A percentile compares a stretch with the other conserved stretches of the same genome.
These are phyloP conservation scores for Candida manassasensis DNA, from an alignment of 805 yeast species.

Conservation along the genomic window DNA sequence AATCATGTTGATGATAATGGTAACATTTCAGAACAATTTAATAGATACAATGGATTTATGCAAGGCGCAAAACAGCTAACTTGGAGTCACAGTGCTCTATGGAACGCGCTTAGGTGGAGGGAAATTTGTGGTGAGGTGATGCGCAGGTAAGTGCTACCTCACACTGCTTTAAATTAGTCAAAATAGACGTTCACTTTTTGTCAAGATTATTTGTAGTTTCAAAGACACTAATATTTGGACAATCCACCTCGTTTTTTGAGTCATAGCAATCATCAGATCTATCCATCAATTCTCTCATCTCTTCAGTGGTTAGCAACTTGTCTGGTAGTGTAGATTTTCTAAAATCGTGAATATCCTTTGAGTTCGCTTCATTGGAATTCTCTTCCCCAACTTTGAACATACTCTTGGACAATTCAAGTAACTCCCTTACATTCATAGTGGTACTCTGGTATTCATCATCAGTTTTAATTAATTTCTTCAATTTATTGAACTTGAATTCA, in stretches of 20 bases:
- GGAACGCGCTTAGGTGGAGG: conserved; percentile 68
- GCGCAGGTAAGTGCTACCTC: no score
- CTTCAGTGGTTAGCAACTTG: conserved; percentile 25
- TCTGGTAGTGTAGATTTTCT: not conserved
- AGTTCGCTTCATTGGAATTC: conserved; percentile 4
- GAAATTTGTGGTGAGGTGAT: conserved; percentile 18
- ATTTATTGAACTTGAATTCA: conserved; percentile 27
- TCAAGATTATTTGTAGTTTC: conserved; percentile 37
- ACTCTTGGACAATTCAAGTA: conserved; percentile 18
- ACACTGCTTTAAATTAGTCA: no score
- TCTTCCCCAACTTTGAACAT: conserved; percentile 6
- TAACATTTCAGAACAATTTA: conserved; percentile 84
- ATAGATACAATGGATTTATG: conserved; percentile 73
- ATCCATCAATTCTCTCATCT: conserved; percentile 39
- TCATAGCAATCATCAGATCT: conserved; percentile 27
- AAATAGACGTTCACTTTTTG: conserved; percentile 12
- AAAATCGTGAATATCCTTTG: not conserved
- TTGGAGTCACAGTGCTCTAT: conserved; percentile 83
- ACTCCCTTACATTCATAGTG: conserved; percentile 14
- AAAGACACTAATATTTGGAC: conserved; percentile 28
- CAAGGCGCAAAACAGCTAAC: conserved; percentile 85
- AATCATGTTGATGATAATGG: conserved; percentile 63
- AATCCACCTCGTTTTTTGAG: conserved; percentile 15
- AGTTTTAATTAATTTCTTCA: conserved; percentile 16
- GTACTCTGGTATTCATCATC: conserved; percentile 11